Conservation (phyloP, 805 yeast genomes). For the Zygotorulaspora chibaensis region DNA sequence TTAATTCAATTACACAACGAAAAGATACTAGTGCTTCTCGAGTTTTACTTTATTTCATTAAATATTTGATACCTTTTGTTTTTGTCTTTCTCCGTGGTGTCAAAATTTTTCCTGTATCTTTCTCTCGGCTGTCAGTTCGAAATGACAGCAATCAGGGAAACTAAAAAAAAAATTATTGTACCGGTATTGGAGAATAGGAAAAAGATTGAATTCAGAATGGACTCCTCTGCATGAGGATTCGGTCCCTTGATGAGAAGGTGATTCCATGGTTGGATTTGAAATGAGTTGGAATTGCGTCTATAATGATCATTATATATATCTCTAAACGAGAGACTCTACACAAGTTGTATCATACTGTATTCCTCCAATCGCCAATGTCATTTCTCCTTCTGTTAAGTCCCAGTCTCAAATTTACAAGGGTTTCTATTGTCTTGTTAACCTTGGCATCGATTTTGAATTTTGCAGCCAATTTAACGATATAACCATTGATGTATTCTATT, state of each 20-base stretch:
- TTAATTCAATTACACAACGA: too few relatives aligned
- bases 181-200: too few relatives aligned
- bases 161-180: background rate
- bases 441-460: conserved; percentile 36
- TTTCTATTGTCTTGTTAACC: conserved; percentile 33
- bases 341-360: background rate
- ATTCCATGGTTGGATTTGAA: too few relatives aligned
- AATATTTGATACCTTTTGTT: conserved; percentile 1
- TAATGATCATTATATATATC: too few relatives aligned
- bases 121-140: conserved; percentile 1
- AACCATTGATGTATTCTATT: conserved; percentile 81
- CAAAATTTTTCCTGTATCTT: conserved; percentile 1
- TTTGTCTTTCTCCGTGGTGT: conserved; percentile 5
- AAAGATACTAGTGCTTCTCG: too few relatives aligned
- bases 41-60: background rate
- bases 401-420: conserved; percentile 36
- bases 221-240: too few relatives aligned
- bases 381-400: conserved; percentile 27
- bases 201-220: too few relatives aligned
- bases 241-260: too few relatives aligned
- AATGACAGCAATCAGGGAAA: conserved; percentile 1
- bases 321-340: too few relatives aligned
- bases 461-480: conserved; percentile 53
- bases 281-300: too few relatives aligned
- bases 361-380: conserved; percentile 7